Base-by-base conservation (phyloP, 2,329 filamentous ascomycete genomes). In the Apiospora sp. region DNA sequence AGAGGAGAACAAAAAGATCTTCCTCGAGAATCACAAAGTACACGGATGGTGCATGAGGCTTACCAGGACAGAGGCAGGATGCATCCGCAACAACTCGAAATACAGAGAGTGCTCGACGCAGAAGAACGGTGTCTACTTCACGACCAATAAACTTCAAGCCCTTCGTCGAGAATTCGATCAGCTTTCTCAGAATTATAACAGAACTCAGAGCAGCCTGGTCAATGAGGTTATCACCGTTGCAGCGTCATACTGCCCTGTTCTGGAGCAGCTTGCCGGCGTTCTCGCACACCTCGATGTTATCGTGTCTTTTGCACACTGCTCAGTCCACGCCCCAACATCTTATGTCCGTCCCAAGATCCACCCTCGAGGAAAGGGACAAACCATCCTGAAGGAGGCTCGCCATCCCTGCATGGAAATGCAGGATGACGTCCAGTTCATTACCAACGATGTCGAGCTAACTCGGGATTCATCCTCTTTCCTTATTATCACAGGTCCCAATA, bases 401-500 rank as follows among this genome's bases (percentile, higher is more conserved):
- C 96, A 99, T 80, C 97, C 97, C 0, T 99, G 96, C 81, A 94
- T 99, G 90, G 96, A 99, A 82, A 95, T 98, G 90, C 96, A 99
- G 83, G 97, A 99, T 78, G 96, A 99, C 79, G 92, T 99, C 58
- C 95, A 96, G 75, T 99, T 99, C 85, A 99, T 99, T 83, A 98
- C 96, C 72, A 99, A 99, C 81, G 96, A 99, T 77, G 94, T 98
- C 30, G 91, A 92, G 71, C 90, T 99, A 49, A 87, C 90, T 6
- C 92, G 95, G 12, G 92, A 92, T 72, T 87, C 90, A 68, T 97
- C 94, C 0, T 95, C 96, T 3, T 98, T 99, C 83, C 88, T 98
- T 51, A 96, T 98, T 84, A 98, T 98, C 81, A 98, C 96, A 0
- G 96, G 96, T 0, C 96, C 96, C 69, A 99, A 99, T 83, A 99